Evolutionary conservation across 768 basidiomycete genomes (phyloP), one percentile per base, ranked within the genome.

Genomic region (Boletus sp.): DNA sequence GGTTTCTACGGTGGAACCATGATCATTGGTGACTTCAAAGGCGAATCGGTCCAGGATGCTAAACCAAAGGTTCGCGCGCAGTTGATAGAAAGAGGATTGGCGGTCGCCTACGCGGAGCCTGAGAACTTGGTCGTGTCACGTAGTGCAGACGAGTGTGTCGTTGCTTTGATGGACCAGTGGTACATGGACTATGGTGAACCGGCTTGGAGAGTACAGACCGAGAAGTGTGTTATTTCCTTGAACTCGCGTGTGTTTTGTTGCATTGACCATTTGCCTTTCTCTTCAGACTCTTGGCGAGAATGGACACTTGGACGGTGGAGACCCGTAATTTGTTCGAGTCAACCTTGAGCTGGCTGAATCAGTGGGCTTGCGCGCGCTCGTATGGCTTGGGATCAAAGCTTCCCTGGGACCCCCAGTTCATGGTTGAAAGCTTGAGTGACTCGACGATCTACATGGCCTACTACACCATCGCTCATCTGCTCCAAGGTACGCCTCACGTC

Each of bases 391-490:
- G 97, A 19, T 93, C 95, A 3, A 88, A 89, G 64, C 75, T 99
- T 54, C 97, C 97, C 3, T 99, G 96, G 95, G 97, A 98, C 67
- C 88, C 88, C 17, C 85, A 91, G 49, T 98, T 95, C 81, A 79
- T 98, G 67, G 95, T 99, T 42, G 97, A 99, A 72, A 93, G 91
- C 60, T 73, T 98, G 68, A 95, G 91, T 61, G 97, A 99, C 72
- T 98, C 96, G 7, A 98, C 96, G 9, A 87, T 98, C 69, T 99
- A 99, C 75, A 98, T 97, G 95, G 81, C 87, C 39, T 99, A 98
- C 75, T 98, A 98, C 74, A 97, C 97, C 5, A 83, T 99, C 41
- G 81, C 93, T 6, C 88, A 98, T 70, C 74, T 95, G 32, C 76
- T 99, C 54, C 97, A 99, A 59, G 84, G 94, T 90, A 63, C n/a